Percentiles rank a stretch among this genome's conserved stretches.
These are phyloP conservation scores for Macadamia integrifolia DNA, from an alignment of 164 flowering plant species.

Conservation along the genomic window DNA sequence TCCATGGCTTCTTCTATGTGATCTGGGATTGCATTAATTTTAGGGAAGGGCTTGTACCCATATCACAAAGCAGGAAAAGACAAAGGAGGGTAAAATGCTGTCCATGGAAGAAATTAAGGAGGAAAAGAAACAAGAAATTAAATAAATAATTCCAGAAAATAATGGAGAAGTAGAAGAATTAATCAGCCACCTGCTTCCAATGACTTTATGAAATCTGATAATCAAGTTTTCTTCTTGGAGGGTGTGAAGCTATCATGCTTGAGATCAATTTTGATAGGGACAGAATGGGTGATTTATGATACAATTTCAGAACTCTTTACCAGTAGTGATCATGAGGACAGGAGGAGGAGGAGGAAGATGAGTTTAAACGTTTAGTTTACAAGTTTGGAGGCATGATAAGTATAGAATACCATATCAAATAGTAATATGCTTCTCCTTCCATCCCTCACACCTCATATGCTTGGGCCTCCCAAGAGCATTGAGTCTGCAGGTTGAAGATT, in stretches of 20 bases:
- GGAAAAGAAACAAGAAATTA: background rate
- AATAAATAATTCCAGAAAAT: background rate
- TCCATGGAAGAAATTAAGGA: background rate
- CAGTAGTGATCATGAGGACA: conserved; percentile 1
- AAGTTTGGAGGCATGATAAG: conserved; percentile 58
- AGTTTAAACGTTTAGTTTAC: conserved; percentile 12
- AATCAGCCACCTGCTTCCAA: conserved; percentile 83
- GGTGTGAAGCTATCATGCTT: conserved; percentile 69
- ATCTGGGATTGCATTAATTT: no score
- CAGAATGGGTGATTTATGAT: conserved; percentile 6
- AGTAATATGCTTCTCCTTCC: conserved; percentile 20
- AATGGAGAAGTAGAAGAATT: background rate
- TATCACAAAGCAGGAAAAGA: background rate
- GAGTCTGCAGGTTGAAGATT: conserved; percentile 17
- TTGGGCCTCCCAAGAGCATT: conserved; percentile 25
- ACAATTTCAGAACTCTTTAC: conserved; percentile 8
- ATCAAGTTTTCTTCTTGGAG: conserved; percentile 76
- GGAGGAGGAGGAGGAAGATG: background rate
- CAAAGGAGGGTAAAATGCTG: background rate
- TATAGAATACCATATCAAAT: conserved; percentile 40
- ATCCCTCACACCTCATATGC: conserved; percentile 17
- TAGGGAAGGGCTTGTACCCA: no score
- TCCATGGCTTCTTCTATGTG: no score
- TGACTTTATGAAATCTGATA: conserved; percentile 58
- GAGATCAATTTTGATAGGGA: conserved; percentile 37